Evolutionary conservation across 495 filamentous ascomycete species (phyloP).

Genomic region (Oleoguttula mirabilis): DNA sequence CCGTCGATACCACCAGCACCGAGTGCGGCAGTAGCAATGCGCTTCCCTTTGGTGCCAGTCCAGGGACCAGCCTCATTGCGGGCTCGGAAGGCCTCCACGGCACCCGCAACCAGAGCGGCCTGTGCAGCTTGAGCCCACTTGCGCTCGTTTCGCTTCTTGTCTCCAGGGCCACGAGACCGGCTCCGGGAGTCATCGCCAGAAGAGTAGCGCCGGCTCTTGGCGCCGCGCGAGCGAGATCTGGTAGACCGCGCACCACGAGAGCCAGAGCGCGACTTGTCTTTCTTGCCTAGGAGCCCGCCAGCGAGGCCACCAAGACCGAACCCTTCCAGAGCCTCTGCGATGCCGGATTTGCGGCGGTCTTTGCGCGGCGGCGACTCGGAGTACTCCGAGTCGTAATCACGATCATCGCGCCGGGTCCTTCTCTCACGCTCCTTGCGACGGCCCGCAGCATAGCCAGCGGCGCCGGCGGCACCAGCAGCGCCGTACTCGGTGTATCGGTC

Average conservation of each 20-base stretch:
- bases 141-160: slow-evolving; percentile 40
- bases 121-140: slow-evolving; percentile 76
- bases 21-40: slow-evolving; percentile 75
- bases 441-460: slow-evolving; percentile 24
- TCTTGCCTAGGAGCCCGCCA: slow-evolving; percentile 27
- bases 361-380: slow-evolving; percentile 25
- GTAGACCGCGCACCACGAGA: slow-evolving; percentile 20
- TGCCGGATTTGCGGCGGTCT: slow-evolving; percentile 31
- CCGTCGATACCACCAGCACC: slow-evolving; percentile 75
- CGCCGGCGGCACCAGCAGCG: slow-evolving; percentile 16
- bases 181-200: slow-evolving; percentile 22
- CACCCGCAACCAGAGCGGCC: slow-evolving; percentile 74
- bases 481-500: slow-evolving; percentile 21
- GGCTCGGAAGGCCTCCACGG: slow-evolving; percentile 73
- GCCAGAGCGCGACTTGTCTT: slow-evolving; percentile 12
- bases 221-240: slow-evolving; percentile 36
- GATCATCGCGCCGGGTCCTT: slow-evolving; percentile 15
- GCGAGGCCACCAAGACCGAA: slow-evolving; percentile 32
- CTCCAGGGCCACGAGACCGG: slow-evolving; percentile 34
- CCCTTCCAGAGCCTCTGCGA: slow-evolving; percentile 28
- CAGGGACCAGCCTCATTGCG: slow-evolving; percentile 77
- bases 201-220: slow-evolving; percentile 9
- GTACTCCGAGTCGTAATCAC: slow-evolving; percentile 24
- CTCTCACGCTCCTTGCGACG: slow-evolving; percentile 15
- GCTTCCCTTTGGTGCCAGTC: slow-evolving; percentile 75